Evolutionary conservation across 192 early-diverging fungal genomes (phyloP).

Genomic region (Haplosporangium gracile): DNA sequence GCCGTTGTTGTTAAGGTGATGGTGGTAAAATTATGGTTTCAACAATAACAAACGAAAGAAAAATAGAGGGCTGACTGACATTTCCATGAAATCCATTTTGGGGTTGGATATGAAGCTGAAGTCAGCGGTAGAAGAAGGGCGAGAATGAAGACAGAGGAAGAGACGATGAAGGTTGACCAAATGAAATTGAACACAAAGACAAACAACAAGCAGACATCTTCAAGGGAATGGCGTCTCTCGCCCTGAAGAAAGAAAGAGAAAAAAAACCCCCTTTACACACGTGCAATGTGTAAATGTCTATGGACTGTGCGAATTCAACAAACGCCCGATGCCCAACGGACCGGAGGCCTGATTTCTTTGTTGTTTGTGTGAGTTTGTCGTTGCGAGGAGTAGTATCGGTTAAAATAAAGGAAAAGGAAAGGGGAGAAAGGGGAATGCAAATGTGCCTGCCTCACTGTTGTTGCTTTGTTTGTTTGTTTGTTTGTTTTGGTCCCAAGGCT

Average conservation of each 20-base stretch:
- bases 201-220: background rate
- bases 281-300: background rate
- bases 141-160: too few relatives aligned
- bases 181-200: background rate
- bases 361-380: background rate
- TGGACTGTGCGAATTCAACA: background rate
- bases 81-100: background rate
- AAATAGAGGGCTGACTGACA: background rate
- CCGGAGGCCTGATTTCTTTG: background rate
- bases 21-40: background rate
- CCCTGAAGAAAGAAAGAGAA: background rate
- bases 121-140: too few relatives aligned
- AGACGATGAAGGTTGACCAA: background rate
- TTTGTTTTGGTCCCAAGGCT: background rate
- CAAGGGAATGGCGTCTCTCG: background rate
- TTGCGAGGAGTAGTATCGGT: background rate
- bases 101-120: background rate
- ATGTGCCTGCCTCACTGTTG: background rate
- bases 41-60: background rate
- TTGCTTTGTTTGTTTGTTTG: background rate
- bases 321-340: background rate
- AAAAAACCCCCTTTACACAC: background rate
- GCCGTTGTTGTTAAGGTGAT: background rate
- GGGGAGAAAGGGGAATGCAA: background rate
- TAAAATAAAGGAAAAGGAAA: background rate